Evolutionary conservation across 2,329 filamentous ascomycete species (phyloP).

Genomic region (Lachnellula cervina): DNA sequence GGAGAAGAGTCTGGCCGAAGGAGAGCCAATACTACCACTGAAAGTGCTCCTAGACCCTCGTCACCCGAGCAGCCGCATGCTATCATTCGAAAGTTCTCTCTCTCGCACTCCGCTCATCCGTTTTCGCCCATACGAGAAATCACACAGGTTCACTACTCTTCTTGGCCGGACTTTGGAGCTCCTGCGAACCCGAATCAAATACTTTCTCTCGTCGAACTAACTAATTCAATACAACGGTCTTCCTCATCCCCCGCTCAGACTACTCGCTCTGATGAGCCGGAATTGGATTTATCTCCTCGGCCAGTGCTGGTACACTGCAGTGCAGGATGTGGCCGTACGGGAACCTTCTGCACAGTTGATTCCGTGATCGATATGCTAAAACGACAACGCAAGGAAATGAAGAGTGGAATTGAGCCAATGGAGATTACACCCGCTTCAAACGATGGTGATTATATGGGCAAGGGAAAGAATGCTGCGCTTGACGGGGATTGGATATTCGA

Average conservation of each 20-base stretch:
- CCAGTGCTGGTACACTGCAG: constrained; percentile 93
- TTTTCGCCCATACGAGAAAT: constrained; percentile 87
- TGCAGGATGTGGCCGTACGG: constrained; percentile 90
- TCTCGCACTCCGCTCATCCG: constrained; percentile 71
- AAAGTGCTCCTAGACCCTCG: constrained; percentile 33
- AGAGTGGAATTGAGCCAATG: constrained; percentile 37
- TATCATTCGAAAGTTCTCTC: constrained; percentile 78
- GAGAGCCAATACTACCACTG: constrained; percentile 51
- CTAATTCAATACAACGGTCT: constrained; percentile 65
- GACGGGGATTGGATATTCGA: constrained; percentile 63
- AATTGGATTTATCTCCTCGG: constrained; percentile 46
- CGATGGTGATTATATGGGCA: constrained; percentile 23
- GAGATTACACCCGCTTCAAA: constrained; percentile 31
- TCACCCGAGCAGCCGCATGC: constrained; percentile 64
- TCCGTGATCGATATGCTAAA: constrained; percentile 96
- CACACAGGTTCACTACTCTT: constrained; percentile 88
- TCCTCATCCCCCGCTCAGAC: constrained; percentile 23
- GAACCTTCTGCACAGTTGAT: constrained; percentile 94
- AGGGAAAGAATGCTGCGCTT: constrained; percentile 14
- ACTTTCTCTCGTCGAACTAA: constrained; percentile 82
- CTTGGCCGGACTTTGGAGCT: constrained; percentile 97
- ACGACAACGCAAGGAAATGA: constrained; percentile 56
- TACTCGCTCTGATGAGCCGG: constrained; percentile 54
- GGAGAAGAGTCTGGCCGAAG: constrained; percentile 40
- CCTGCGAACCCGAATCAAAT: constrained; percentile 85